Evolutionary conservation across 2,329 filamentous ascomycete species (phyloP).

Genomic region (Fusarium sp.): DNA sequence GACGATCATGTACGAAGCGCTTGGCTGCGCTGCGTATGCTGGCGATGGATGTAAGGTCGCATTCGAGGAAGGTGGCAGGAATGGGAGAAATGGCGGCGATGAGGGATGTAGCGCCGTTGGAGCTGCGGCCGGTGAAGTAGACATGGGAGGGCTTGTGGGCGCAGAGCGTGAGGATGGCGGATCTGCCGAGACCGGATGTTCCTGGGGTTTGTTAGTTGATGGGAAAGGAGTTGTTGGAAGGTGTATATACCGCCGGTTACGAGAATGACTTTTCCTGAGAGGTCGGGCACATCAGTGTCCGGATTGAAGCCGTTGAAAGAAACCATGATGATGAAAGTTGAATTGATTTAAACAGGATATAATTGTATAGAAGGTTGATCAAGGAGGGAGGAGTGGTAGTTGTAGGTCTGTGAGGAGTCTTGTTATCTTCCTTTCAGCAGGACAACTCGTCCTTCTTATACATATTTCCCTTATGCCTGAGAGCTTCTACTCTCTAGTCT

Average conservation of each 20-base stretch:
- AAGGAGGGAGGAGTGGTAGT: neutral
- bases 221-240: neutral
- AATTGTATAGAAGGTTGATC: neutral
- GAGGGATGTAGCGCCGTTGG: slow-evolving; percentile 60
- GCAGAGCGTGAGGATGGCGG: slow-evolving; percentile 48
- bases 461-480: neutral
- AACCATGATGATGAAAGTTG: slow-evolving; percentile 14
- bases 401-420: neutral
- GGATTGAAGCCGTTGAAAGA: slow-evolving; percentile 51
- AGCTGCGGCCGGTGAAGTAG: slow-evolving; percentile 66
- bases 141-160: slow-evolving; percentile 64
- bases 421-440: neutral
- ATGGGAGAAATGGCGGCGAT: slow-evolving; percentile 53
- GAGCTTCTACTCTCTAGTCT: accelerated
- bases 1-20: slow-evolving; percentile 57
- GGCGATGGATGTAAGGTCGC: slow-evolving; percentile 64
- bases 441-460: slow-evolving; percentile 6
- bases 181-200: slow-evolving; percentile 51
- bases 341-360: no score
- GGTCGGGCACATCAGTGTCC: slow-evolving; percentile 58
- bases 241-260: slow-evolving; percentile 62
- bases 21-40: slow-evolving; percentile 61
- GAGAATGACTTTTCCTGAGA: slow-evolving; percentile 63
- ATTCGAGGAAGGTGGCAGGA: slow-evolving; percentile 54
- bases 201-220: slow-evolving; percentile 47